Evolutionary conservation across 345 rosid genomes (phyloP).

Genomic region (Physaria fendleri): DNA sequence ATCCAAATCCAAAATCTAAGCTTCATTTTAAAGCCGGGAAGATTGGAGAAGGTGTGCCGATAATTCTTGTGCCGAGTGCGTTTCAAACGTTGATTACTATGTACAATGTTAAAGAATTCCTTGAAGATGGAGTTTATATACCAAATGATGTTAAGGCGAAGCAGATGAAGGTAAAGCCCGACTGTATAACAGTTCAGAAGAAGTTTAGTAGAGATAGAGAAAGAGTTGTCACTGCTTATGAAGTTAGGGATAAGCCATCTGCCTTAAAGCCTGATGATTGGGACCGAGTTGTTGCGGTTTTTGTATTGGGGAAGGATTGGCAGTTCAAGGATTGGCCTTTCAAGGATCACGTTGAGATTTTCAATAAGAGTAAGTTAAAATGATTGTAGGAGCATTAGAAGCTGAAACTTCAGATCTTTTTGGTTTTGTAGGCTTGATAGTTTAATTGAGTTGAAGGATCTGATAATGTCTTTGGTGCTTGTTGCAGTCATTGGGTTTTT

Average conservation of each 20-base stretch:
- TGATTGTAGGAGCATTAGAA: neutral
- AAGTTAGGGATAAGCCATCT: slow-evolving; percentile 89
- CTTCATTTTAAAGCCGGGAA: slow-evolving; percentile 67
- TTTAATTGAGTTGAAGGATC: neutral
- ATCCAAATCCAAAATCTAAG: slow-evolving; percentile 51
- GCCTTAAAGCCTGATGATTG: slow-evolving; percentile 82
- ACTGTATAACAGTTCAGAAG: slow-evolving; percentile 92
- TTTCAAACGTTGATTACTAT: slow-evolving; percentile 85
- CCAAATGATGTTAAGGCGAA: slow-evolving; percentile 86
- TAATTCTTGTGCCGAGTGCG: slow-evolving; percentile 90
- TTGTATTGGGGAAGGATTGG: slow-evolving; percentile 95
- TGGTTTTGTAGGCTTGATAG: neutral
- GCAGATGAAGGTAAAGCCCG: slow-evolving; percentile 83
- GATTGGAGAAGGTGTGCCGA: slow-evolving; percentile 89
- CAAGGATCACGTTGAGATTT: slow-evolving; percentile 90
- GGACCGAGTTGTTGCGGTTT: slow-evolving; percentile 89
- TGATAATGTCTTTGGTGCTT: neutral
- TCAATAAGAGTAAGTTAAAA: slow-evolving; percentile 65
- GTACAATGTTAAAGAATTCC: slow-evolving; percentile 87
- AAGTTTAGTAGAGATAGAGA: slow-evolving; percentile 88
- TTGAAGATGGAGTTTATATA: slow-evolving; percentile 82
- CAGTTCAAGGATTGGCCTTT: slow-evolving; percentile 99
- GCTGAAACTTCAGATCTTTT: neutral
- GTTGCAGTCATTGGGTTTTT: slow-evolving; percentile 82
- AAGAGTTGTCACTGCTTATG: slow-evolving; percentile 82